Conservation (phyloP, 2,329 filamentous ascomycete genomes). For the Cytospora piceicola region DNA sequence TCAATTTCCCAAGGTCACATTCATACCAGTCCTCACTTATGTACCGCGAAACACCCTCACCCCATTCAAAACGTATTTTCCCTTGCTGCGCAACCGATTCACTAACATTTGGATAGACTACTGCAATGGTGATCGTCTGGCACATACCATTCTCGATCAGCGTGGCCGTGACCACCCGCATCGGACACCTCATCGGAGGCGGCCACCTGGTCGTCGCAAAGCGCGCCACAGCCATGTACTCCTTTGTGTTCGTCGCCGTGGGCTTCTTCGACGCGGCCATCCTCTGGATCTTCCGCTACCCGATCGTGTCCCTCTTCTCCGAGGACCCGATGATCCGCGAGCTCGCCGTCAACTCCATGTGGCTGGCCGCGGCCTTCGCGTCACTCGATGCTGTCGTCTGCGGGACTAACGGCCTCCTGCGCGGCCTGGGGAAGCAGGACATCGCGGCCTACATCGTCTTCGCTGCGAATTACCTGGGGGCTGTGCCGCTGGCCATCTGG, state of each 20-base stretch:
- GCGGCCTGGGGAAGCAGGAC: constrained; percentile 45
- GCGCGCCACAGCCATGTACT: constrained; percentile 40
- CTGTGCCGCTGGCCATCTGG: constrained; percentile 46
- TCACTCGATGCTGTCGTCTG: constrained; percentile 42
- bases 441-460: constrained; percentile 44
- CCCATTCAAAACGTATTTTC: not conserved
- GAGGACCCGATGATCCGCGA: constrained; percentile 38
- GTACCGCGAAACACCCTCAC: not conserved
- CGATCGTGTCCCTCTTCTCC: constrained; percentile 40
- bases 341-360: constrained; percentile 39
- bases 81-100: not conserved
- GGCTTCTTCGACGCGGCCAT: constrained; percentile 42
- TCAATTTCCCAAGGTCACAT: no score
- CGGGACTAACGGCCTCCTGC: constrained; percentile 45
- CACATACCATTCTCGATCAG: constrained; percentile 49
- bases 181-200: constrained; percentile 48
- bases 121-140: constrained; percentile 46
- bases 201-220: constrained; percentile 40
- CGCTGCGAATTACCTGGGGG: constrained; percentile 43
- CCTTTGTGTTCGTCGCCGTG: constrained; percentile 39
- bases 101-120: constrained; percentile 34
- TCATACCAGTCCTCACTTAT: no score
- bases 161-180: constrained; percentile 47
- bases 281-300: constrained; percentile 39
- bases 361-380: constrained; percentile 41